Base-by-base conservation (phyloP, 768 basidiomycete species). In the Aureoboletus auriporus region DNA sequence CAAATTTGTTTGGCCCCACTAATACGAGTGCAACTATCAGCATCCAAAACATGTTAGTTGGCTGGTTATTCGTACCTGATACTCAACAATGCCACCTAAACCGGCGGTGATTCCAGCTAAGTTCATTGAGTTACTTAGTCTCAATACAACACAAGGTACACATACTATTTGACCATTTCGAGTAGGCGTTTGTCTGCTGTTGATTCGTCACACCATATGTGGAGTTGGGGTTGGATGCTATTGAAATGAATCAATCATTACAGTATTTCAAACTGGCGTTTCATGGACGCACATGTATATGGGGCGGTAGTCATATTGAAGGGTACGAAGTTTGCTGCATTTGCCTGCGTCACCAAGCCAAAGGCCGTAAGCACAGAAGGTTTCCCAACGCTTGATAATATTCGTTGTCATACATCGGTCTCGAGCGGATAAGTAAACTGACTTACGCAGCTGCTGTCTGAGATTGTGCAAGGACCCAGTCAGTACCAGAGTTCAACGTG, bases 331-430 rank as follows among this genome's bases (percentile, higher is more conserved):
- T 63, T 60, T 14, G 73, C 68, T 0, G 75, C 61, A 63, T 79
- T 83, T 33, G 59, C 46, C 51, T 78, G 74, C 0, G 83, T 81
- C 17, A 86, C 80, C 39, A 86, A 68, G 69, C 85, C 84, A 44
- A 86, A 82, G 1, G 69, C 77, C 30, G 72, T 76, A 30, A 84
- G 60, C 4, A 71, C 55, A 9, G 75, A 59, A 4, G 84, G 84
- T 56, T 85, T 86, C 23, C 72, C 70, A 28, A 75, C 71, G 28
- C 83, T 84, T 36, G 44, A 35, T 12, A 30, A 28, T 7, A 23
- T 20, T 17, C 36, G 9, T 38, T 11, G 36, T 63, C 41, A 63
- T 46, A 26, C 16, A 17, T 36, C 8, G 7, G 37, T 35, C 11
- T n/a, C 16, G n/a, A 27, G 40, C 1, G 27, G n/a, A 26, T 10